phyloP scores from a whole-genome alignment of 108 stramenopile genomes.

The Licmophora abbreviata region DNA sequence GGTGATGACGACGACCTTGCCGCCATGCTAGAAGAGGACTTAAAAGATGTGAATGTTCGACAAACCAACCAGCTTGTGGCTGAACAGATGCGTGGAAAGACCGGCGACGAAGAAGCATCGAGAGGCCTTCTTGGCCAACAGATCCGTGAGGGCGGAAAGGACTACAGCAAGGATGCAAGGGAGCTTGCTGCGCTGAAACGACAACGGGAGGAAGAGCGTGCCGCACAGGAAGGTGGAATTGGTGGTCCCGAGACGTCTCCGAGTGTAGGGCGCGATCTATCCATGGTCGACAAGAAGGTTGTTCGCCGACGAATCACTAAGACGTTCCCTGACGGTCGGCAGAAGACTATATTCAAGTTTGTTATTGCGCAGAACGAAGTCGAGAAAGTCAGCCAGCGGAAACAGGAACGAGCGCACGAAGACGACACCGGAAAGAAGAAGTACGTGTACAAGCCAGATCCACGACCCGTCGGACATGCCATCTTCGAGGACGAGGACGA shows the following conservation, averaged over 20 bases:
- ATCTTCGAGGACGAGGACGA: constrained; percentile 84
- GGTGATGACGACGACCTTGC: constrained; percentile 54
- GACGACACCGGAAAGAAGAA: constrained; percentile 9
- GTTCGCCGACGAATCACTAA: constrained; percentile 67
- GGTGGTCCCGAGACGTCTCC: constrained; percentile 8
- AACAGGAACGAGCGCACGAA: constrained; percentile 7
- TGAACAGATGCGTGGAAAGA: constrained; percentile 32
- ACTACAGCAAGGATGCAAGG: constrained; percentile 62
- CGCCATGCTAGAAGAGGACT: constrained; percentile 61
- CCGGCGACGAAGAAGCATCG: constrained; percentile 15
- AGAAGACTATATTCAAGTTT: constrained; percentile 76
- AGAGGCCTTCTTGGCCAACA: constrained; percentile 12
- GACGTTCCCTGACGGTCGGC: constrained; percentile 69
- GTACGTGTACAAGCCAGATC: constrained; percentile 25
- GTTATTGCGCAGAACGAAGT: constrained; percentile 64
- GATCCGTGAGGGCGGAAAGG: constrained; percentile 31
- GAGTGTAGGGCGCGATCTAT: background rate
- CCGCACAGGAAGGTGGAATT: constrained; percentile 45
- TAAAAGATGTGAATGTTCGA: constrained; percentile 60
- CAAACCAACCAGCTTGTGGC: constrained; percentile 62
- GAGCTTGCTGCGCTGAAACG: constrained; percentile 68
- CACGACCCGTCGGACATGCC: constrained; percentile 69
- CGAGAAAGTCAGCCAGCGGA: constrained; percentile 32
- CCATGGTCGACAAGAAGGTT: constrained; percentile 35
- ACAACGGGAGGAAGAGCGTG: constrained; percentile 66